Evolutionary conservation across 2,329 filamentous ascomycete species (phyloP), one percentile per base, ranked within the genome.

Genomic region (Aspergillus fumigatiaffinis): DNA sequence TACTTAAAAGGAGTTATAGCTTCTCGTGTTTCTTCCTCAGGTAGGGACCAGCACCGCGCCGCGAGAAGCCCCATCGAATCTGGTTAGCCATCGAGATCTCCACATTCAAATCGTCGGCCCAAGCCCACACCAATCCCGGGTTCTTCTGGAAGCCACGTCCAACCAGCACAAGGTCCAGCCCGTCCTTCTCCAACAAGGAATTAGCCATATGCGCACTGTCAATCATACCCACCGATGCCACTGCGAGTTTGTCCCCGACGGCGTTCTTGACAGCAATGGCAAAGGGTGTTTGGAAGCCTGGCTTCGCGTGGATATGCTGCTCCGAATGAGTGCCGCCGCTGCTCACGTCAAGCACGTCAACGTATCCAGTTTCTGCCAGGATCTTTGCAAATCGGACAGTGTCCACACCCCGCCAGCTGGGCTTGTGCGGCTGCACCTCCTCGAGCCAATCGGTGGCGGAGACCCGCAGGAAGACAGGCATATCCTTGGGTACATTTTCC

Each of bases 261-360:
- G 83, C 87, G 61, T 86, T 79, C 68, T 92, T 90, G 62, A 94
- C 84, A 48, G 81, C 78, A 53, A 85, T 84, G 0, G 91, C 88
- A 54, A 94, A 84, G 48, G 86, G 84, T 32, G 87, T 82, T 77
- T 96, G 91, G 78, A 89, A 92, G 0, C 80, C 87, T 1, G 86
- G 84, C 51, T 83, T 81, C 17, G 65, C 64, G 44, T 68, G 64
- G 53, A 77, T 71, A 52, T 76, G 72, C 62, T 77, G 74, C 12
- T 35, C 54, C 20, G 50, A 21, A 42, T 60, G 50, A 5, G 41
- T 55, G 1, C 58, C 58, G 17, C 58, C 58, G 26, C 52, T 87
- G 66, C 87, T 91, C 54, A 96, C 85, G 71, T 97, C 92, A 32
- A 96, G 80, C 14, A 96, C 77, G 71, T 97, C 92, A 50, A 96